Base-by-base conservation (phyloP, 164 flowering plant species). In the Tetracentron sinense region DNA sequence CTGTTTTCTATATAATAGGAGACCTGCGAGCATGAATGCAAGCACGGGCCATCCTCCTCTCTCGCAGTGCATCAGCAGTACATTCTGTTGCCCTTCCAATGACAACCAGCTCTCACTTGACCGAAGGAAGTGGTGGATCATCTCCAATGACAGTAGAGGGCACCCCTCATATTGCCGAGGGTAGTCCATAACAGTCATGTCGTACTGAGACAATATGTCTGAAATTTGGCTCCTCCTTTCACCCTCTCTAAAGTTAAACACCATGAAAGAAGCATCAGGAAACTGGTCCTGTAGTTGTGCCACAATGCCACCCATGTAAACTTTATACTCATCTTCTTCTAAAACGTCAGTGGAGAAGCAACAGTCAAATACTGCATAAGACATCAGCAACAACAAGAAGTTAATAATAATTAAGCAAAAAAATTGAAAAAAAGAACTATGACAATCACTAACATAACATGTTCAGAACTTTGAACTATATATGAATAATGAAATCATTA, bases 11-110 rank as follows among this genome's bases (percentile, higher is more conserved):
- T 84, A 89, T 49, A 93, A 67, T 22, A 90, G 79, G 59, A 93
- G 94, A 47, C 88, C 89, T 16, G 98, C 96, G 31, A 93, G 92
- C 96, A 93, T 90, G 67, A 93, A 93, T 0, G 98, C 96, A 51
- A 93, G 87, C 31, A 90, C 88, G 33, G 97, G 98, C 98, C 98
- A 93, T 26, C 96, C 98, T 31, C 98, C 97, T 68, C 92, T 82
- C 73, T 93, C 97, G 64, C 98, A 93, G 61, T 93, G 98, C 97
- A 93, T 84, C 66, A 93, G 67, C 58, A 93, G 78, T 64, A 93
- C 89, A 71, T 93, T 93, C 62, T 90, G 96, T 66, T 89, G 97
- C 60, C 97, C 97, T 68, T 84, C 92, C 71, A 87, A 46, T 28
- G 97, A 88, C 64, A 93, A 64, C 98, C 98, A 93, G 68, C 96